Conservation (phyloP, 2,329 filamentous ascomycete species). For the Raffaelea albimanens region DNA sequence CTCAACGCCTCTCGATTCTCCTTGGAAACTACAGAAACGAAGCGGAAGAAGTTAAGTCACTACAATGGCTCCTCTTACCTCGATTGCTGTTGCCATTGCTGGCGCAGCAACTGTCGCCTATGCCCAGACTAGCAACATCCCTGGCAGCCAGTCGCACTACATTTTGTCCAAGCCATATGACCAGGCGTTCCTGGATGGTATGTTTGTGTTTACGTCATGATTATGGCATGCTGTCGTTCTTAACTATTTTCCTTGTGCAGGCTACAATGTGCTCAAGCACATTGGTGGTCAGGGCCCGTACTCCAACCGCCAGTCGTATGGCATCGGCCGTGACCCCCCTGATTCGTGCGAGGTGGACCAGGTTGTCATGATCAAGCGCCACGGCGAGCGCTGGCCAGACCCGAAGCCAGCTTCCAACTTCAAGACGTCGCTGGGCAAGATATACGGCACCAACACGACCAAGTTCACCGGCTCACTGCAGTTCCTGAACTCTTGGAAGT, state of each 20-base stretch:
- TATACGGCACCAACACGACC: constrained; percentile 1
- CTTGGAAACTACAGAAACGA: no score
- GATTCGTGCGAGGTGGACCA: constrained; percentile 49
- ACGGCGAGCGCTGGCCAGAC: constrained; percentile 56
- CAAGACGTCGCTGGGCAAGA: constrained; percentile 4
- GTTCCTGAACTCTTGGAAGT: constrained; percentile 9
- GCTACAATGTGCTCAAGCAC: constrained; percentile 10
- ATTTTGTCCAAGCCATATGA: constrained; percentile 5
- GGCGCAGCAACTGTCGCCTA: background rate
- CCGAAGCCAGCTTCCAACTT: constrained; percentile 30
- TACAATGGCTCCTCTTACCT: constrained; percentile 2
- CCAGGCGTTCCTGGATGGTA: constrained; percentile 8
- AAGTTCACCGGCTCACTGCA: constrained; percentile 3
- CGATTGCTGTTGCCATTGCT: background rate
- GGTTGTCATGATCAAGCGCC: constrained; percentile 48
- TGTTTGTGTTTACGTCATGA: background rate
- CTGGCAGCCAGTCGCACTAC: constrained; percentile 7
- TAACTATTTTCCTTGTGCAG: no score
- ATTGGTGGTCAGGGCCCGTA: constrained; percentile 10
- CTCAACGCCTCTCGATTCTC: background rate
- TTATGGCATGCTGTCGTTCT: background rate
- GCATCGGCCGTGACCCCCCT: constrained; percentile 44
- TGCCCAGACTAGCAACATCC: constrained; percentile 8
- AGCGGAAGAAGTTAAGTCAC: no score
- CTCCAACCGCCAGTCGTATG: constrained; percentile 19